Conservation (phyloP, 208 protist species). For the Trypanosoma melophagium region DNA sequence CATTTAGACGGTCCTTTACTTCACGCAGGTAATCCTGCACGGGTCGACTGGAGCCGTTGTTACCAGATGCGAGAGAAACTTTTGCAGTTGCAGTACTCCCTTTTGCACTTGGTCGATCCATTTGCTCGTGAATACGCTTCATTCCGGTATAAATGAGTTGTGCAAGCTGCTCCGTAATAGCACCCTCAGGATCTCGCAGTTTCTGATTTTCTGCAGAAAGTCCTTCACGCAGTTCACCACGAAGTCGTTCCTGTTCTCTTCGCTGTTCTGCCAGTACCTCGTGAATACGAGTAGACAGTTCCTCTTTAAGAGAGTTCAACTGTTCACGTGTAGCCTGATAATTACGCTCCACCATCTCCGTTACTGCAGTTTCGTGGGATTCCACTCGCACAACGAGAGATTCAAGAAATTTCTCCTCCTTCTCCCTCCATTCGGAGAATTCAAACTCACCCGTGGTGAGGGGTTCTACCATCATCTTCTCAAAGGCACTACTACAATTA, state of each 20-base stretch:
- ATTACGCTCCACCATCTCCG: slow-evolving; percentile 50
- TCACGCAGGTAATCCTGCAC: slow-evolving; percentile 23
- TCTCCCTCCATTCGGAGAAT: slow-evolving; percentile 27
- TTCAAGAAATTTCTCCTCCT: slow-evolving; percentile 43
- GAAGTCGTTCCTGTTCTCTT: slow-evolving; percentile 20
- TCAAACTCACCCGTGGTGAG: slow-evolving; percentile 7
- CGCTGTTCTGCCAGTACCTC: slow-evolving; percentile 37
- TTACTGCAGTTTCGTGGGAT: slow-evolving; percentile 46
- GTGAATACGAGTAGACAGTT: slow-evolving; percentile 39
- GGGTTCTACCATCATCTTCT: slow-evolving; percentile 16
- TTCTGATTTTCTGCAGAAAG: slow-evolving; percentile 7
- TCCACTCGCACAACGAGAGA: slow-evolving; percentile 49
- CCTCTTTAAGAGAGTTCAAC: slow-evolving; percentile 40
- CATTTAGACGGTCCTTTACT: slow-evolving; percentile 20
- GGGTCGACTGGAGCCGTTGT: background rate
- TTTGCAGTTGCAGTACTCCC: background rate
- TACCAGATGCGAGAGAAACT: background rate
- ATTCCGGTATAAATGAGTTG: slow-evolving; percentile 65
- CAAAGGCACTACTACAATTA: background rate
- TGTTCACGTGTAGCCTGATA: slow-evolving; percentile 49
- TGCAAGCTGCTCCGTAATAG: slow-evolving; percentile 44
- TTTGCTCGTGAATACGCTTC: slow-evolving; percentile 38
- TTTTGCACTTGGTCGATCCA: slow-evolving; percentile 20
- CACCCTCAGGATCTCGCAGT: slow-evolving; percentile 24
- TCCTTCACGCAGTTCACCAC: background rate